Conservation (phyloP, 768 basidiomycete genomes). For the Thelephora aurantiotincta region DNA sequence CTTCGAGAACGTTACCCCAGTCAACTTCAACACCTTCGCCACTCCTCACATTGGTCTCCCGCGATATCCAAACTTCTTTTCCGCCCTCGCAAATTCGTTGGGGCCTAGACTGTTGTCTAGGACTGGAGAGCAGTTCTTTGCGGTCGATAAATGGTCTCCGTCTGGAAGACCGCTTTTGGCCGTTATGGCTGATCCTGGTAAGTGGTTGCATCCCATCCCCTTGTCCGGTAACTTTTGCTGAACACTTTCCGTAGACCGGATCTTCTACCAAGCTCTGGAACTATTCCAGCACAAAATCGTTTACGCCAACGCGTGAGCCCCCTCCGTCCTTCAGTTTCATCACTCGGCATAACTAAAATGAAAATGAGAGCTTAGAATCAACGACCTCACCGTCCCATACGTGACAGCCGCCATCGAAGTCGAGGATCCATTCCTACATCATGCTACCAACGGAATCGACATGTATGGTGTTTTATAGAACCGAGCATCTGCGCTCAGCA, state of each 20-base stretch:
- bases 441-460: constrained; percentile 41
- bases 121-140: constrained; percentile 51
- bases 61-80: constrained; percentile 44
- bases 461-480: constrained; percentile 24
- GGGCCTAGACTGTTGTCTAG: constrained; percentile 62
- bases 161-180: constrained; percentile 55
- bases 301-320: constrained; percentile 66
- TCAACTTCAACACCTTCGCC: constrained; percentile 75
- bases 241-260: constrained; percentile 29
- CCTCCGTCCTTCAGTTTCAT: background rate
- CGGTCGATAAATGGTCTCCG: constrained; percentile 52
- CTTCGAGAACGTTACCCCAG: constrained; percentile 54
- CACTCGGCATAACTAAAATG: background rate
- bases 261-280: constrained; percentile 63
- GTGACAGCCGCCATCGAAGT: constrained; percentile 61
- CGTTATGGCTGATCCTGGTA: constrained; percentile 71
- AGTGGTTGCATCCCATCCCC: background rate
- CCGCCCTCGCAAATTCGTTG: constrained; percentile 34
- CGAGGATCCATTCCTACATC: constrained; percentile 48
- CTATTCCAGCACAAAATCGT: constrained; percentile 57
- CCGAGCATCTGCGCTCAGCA: too few species aligned
- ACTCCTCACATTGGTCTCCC: constrained; percentile 75
- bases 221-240: background rate
- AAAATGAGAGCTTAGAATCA: constrained; percentile 26
- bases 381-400: constrained; percentile 75